Evolutionary conservation across 2,329 filamentous ascomycete species (phyloP), one percentile per base, ranked within the genome.

Genomic region (Elsinoe ampelina): DNA sequence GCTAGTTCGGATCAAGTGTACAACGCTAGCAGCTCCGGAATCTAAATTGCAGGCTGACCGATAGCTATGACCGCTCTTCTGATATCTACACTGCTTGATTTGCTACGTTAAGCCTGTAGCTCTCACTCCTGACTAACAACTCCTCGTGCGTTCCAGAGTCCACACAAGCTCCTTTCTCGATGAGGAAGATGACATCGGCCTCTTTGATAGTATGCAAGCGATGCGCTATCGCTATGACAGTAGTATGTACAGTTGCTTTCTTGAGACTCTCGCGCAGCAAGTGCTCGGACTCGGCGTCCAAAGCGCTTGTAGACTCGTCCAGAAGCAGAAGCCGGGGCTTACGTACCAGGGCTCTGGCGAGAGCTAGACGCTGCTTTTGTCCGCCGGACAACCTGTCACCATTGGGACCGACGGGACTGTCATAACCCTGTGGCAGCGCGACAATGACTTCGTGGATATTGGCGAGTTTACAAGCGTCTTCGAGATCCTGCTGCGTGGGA

Each of bases 381-480:
- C 73, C 72, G 26, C 73, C 73, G 13, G 71, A 73, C 12, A 75
- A 63, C 45, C 71, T 68, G 30, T 67, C 71, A 5, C 72, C 72
- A 34, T 68, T 71, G 4, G 69, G 64, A 10, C 72, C 72, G 58
- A 68, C 71, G n/a, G 68, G 67, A 0, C 84, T 87, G 11, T 84
- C 71, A 64, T 88, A 88, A 0, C 83, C 83, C 12, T 84, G 71
- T 0, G 84, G 83, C 13, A 89, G 71, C 0, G 75, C 70, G 57
- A 74, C 71, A 62, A 89, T 85, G 20, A 80, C 81, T 22, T 87
- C 82, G 68, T 88, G 84, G 60, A 89, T 86, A 64, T 86, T 85
- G 35, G 84, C 84, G 13, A 85, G 70, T 57, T 77, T 77, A 65
- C 84, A 87, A 0, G 85, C 85, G 55, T 81, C 79, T 60, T 84